Evolutionary conservation across 1,284 basidiomycete genomes (phyloP), one percentile per base, ranked within the genome.

Genomic region (Ceratobasidium sp.): DNA sequence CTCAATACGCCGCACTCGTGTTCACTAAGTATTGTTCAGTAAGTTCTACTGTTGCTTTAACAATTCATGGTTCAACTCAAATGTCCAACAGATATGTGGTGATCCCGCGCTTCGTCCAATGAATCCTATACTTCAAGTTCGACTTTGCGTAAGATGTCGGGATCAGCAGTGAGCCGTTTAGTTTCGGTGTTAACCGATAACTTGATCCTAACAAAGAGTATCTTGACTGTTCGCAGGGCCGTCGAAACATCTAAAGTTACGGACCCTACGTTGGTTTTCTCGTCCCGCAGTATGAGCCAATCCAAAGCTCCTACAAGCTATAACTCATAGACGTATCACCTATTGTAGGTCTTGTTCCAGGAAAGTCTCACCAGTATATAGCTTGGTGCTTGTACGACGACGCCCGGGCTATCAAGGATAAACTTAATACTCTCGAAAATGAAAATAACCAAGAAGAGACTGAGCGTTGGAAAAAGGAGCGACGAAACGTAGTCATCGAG

Each of bases 11-110:
- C 4, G 72, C 61, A 18, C 67, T 79, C 3, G 46, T 79, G 5
- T 79, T 79, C 44, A 64, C 73, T 20, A 70, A 70, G 26, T 61
- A 56, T 6, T 79, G 78, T n/a, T 76, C 73, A 46, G 78, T 79
- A 33, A 44, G 77, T 33, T 23, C 58, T 49, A 49, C n/a, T 20
- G 12, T 40, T 42, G 20, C 39, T 40, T 64, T n/a, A 15, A 44
- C 39, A 13, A 13, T 20, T 40, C 15, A 64, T 20, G 26, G 23
- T 44, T 64, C 3, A 20, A 18, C 20, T 44, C 40, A 63, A 10
- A 12, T 61, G 18, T 20, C 6, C 13, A 23, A 15, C 3, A 77
- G 75, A 46, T 40, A 42, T 77, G 73, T n/a, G 73, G 73, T 28
- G 55, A 77, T 23, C 12, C 39, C n/a, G 64, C 73, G 13, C 51